Evolutionary conservation across 2,329 filamentous ascomycete species (phyloP), one percentile per base, ranked within the genome.

Genomic region (Colletotrichum incanum): DNA sequence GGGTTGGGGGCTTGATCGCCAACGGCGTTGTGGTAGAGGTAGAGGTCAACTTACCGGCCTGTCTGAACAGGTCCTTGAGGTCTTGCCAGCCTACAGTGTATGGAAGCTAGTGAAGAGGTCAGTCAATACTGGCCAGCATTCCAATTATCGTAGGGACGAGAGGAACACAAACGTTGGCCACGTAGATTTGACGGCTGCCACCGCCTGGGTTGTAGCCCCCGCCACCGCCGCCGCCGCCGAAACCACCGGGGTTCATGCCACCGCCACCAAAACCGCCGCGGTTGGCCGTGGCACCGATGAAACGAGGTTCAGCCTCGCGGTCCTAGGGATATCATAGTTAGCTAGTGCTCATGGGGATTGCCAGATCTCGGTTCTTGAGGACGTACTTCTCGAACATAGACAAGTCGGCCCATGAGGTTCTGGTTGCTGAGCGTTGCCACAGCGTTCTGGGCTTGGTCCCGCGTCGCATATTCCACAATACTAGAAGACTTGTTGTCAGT

Each of bases 381-480:
- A 80, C 87, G 79, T 89, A 97, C 95, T 90, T 99, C 96, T 85
- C 96, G 93, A 83, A 99, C 96, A 84, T 99, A 99, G 82, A 99
- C 95, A 79, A 99, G 93, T 84, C 96, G 93, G 73, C 96, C 96
- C 96, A 98, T 98, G 74, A 99, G 89, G 83, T 97, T 98, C 86
- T 98, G 96, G 88, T 99, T 99, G 91, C 95, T 98, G 86, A 99
- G 93, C 82, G 95, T 96, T 84, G 94, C 93, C 87, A 99, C 96
- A 81, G 96, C 96, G 84, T 94, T 93, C 85, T 98, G 96, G 82
- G 96, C 96, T 93, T 99, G 95, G 82, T 99, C 96, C 91, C 95
- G 94, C 80, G 96, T 98, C 84, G 95, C 95, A 92, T 99, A 99
- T 93, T 99, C 96, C 93, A 99, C 96, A 94, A 99, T 99, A 89